Evolutionary conservation across 2,329 filamentous ascomycete genomes (phyloP).

Genomic region (Beauveria rudraprayagi): DNA sequence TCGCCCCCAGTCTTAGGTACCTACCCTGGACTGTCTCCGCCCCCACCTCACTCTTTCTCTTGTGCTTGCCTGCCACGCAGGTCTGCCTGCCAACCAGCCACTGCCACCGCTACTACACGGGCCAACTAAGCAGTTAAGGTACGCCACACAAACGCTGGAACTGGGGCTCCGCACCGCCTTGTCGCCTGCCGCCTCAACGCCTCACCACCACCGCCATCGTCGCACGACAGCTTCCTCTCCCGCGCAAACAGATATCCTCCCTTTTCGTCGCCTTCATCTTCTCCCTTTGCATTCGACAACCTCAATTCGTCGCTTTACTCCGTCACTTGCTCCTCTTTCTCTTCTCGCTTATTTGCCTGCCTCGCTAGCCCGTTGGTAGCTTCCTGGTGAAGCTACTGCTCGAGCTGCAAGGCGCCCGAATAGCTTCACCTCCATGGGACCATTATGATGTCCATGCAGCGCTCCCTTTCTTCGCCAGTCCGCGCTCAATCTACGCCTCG

Average conservation of each 20-base stretch:
- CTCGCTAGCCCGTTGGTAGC: conserved; percentile 13
- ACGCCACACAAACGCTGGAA: not conserved
- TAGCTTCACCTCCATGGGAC: conserved; percentile 32
- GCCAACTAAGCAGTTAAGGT: too few species aligned
- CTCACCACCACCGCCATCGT: not conserved
- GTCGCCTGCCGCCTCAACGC: not conserved
- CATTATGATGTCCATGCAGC: conserved; percentile 56
- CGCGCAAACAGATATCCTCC: conserved; percentile 2
- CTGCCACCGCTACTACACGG: too few species aligned
- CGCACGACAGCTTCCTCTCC: conserved; percentile 1
- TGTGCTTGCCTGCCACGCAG: too few species aligned
- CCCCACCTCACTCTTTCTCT: not conserved
- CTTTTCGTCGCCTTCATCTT: not conserved
- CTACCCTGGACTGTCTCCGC: conserved; percentile 3
- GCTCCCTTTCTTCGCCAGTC: conserved; percentile 54
- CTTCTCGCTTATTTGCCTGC: not conserved
- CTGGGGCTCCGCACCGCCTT: not conserved
- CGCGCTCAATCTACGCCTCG: conserved; percentile 48
- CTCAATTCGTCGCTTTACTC: not conserved
- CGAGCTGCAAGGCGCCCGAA: conserved; percentile 26
- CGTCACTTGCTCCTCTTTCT: not conserved
- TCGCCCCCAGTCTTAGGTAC: not conserved
- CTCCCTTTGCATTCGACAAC: too few species aligned
- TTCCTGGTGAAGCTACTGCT: conserved; percentile 21
- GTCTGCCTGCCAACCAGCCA: too few species aligned